Percentiles rank a stretch among this genome's conserved stretches.
phyloP scores from a whole-genome alignment of 192 early-diverging fungal species.

The Spinellus fusiger region DNA sequence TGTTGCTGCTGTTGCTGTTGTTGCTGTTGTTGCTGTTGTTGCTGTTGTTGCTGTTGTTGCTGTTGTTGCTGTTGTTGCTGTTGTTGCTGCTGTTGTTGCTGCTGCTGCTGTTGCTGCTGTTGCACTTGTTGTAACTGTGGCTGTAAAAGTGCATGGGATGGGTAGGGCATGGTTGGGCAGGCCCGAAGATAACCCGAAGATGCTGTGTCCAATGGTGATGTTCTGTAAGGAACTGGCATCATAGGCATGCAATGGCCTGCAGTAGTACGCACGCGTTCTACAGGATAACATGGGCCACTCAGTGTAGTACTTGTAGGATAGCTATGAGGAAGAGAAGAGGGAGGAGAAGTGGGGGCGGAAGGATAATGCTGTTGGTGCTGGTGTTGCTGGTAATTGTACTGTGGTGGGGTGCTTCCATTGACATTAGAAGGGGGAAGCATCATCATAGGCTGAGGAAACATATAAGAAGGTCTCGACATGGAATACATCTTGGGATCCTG shows the following conservation, averaged over 20 bases:
- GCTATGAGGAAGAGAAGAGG: too few species aligned
- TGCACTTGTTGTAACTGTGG: background rate
- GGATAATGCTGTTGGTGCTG: background rate
- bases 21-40: background rate
- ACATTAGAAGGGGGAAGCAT: background rate
- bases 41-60: background rate
- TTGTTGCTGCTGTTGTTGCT: background rate
- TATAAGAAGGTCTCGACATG: background rate
- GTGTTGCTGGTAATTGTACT: background rate
- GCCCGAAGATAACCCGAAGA: too few species aligned
- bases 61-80: background rate
- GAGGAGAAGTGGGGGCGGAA: too few species aligned
- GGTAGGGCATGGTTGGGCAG: too few species aligned
- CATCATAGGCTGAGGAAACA: background rate
- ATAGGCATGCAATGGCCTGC: too few species aligned
- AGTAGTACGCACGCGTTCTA: too few species aligned
- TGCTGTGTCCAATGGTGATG: too few species aligned
- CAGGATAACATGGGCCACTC: too few species aligned
- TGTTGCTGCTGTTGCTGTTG: background rate
- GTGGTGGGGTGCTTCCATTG: background rate
- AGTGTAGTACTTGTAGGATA: too few species aligned
- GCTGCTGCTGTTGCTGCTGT: background rate
- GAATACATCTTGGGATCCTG: background rate
- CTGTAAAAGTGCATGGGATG: too few species aligned
- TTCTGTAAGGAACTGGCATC: too few species aligned